Evolutionary conservation across 2,329 filamentous ascomycete species (phyloP), one percentile per base, ranked within the genome.

Genomic region (Trichoderma lentiforme): DNA sequence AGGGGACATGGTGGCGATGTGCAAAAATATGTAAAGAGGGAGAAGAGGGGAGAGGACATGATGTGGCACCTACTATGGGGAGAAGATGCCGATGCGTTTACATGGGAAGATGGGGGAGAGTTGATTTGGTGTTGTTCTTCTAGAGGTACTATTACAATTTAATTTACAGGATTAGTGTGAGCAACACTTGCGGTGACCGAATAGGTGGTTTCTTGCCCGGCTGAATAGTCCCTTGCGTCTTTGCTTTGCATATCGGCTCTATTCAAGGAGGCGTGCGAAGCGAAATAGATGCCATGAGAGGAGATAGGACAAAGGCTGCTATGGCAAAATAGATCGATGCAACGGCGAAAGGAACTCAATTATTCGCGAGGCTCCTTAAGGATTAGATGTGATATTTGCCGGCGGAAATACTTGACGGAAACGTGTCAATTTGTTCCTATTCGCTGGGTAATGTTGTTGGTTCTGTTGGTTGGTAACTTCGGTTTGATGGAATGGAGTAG

Each of bases 31-130:
- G 39, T n/a, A 43, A 34, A 21, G n/a, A 65, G 39, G 62, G 28
- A 64, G 39, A 63, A 11, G 18, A 39, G 14, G 21, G 26, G 30
- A 24, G 26, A 6, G 15, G 26, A 28, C 7, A 36, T 6, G 15
- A 70, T 70, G 66, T 62, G 56, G 39, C 39, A 62, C 57, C 15
- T 43, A 69, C 56, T 69, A 61, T 69, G 28, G 65, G 36, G 28
- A 47, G 36, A 60, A 18, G 53, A 68, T 14, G 32, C 43, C 34
- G 51, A 43, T 56, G 30, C 18, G n/a, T 56, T 18, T 66, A 1
- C 30, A 43, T 15, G 34, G 36, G 4, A 53, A 56, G 47, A 56
- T 26, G 30, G 34, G 32, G 57, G 51, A 56, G 24, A 26, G 15
- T 9, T 15, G 12, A 28, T 24, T 66, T 32, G 47, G 34, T 32